phyloP scores from a whole-genome alignment of 2,329 filamentous ascomycete species.

The Colletotrichum endophyticum region DNA sequence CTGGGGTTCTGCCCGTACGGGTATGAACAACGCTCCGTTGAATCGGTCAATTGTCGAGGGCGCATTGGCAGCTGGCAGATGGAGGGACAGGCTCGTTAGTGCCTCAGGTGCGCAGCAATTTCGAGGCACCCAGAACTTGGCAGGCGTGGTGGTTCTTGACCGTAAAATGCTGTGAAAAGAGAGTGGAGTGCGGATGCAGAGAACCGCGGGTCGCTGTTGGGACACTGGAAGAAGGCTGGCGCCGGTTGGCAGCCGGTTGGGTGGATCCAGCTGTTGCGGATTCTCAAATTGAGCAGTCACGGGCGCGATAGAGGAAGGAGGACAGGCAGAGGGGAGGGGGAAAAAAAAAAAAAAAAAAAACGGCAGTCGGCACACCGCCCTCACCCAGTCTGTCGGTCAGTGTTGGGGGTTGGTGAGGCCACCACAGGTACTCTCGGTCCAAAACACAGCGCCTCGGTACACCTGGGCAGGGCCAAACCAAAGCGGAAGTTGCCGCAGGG shows the following conservation, averaged over 20 bases:
- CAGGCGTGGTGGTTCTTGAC: background rate
- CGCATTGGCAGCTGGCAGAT: background rate
- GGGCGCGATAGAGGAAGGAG: background rate
- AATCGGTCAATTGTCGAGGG: background rate
- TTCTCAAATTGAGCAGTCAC: background rate
- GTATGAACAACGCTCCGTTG: background rate
- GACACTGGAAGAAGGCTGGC: background rate
- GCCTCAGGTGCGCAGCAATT: background rate
- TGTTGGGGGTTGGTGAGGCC: background rate
- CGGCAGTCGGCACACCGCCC: background rate
- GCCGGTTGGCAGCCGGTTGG: background rate
- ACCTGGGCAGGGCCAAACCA: background rate
- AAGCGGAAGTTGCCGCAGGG: conserved; percentile 15
- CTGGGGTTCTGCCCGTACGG: background rate
- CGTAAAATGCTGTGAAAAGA: background rate
- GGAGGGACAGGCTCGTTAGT: background rate
- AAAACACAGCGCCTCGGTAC: background rate
- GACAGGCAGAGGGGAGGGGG: background rate
- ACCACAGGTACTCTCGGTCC: background rate
- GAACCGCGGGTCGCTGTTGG: background rate
- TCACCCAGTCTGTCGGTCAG: background rate
- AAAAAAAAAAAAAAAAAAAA: background rate
- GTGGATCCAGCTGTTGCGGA: background rate
- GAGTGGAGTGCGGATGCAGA: background rate
- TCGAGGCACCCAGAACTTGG: background rate